Evolutionary conservation across 768 basidiomycete species (phyloP).

Genomic region (Gloeopeniophorella convolvens): DNA sequence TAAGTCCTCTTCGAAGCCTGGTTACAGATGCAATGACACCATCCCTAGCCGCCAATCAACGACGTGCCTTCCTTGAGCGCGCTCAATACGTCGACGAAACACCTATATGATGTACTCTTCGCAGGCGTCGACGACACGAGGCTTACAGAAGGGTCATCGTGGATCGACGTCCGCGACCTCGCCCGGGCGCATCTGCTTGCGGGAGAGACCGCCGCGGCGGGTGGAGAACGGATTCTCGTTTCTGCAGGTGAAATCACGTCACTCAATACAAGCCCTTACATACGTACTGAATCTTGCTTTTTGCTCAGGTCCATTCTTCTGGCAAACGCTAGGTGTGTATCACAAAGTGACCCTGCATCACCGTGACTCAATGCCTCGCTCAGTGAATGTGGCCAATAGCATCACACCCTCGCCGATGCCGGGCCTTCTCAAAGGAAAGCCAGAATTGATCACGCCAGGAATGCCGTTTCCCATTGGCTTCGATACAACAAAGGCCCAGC

Average conservation of each 20-base stretch:
- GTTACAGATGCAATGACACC: too few relatives aligned
- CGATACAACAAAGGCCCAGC: neutral
- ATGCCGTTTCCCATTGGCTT: neutral
- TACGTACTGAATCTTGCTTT: neutral
- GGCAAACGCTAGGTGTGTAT: neutral
- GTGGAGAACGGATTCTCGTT: neutral
- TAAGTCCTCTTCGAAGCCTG: too few relatives aligned
- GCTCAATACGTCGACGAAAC: too few relatives aligned
- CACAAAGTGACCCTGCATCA: too few relatives aligned
- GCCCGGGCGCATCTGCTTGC: neutral
- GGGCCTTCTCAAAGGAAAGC: neutral
- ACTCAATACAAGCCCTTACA: neutral
- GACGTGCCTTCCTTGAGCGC: too few relatives aligned
- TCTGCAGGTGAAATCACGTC: neutral
- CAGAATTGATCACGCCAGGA: neutral
- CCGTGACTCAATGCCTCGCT: neutral
- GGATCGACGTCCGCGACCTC: conserved; percentile 1
- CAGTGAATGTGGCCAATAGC: neutral
- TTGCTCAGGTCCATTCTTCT: neutral
- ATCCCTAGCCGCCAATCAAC: too few relatives aligned
- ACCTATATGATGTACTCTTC: too few relatives aligned
- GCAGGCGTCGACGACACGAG: too few relatives aligned
- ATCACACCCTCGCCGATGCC: neutral
- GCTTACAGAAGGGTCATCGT: too few relatives aligned
- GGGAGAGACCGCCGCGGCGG: neutral